Evolutionary conservation across 768 basidiomycete species (phyloP).

Genomic region (Tylopilus rubrobrunneus): DNA sequence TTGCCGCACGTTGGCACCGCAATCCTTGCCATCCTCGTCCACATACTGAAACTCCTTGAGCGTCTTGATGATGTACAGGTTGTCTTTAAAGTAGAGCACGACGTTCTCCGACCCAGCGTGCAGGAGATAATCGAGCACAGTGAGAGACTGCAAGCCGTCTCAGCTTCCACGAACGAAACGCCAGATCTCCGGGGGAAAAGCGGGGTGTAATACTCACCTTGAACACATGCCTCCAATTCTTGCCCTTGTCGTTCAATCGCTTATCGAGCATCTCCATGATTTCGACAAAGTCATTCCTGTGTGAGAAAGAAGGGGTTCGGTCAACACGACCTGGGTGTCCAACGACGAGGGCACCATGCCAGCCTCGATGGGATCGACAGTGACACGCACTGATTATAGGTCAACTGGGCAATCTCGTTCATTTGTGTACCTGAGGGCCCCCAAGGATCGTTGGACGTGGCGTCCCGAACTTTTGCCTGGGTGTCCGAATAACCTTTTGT

Average conservation of each 20-base stretch:
- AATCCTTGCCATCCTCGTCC: constrained; percentile 94
- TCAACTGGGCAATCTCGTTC: constrained; percentile 97
- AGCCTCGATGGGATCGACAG: background rate
- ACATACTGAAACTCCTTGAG: constrained; percentile 97
- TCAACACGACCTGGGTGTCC: background rate
- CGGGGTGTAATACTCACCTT: constrained; percentile 55
- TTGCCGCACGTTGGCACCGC: constrained; percentile 96
- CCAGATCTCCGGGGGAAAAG: background rate
- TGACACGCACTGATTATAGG: constrained; percentile 84
- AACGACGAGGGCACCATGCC: background rate
- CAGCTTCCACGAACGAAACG: constrained; percentile 6
- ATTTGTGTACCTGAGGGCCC: constrained; percentile 97
- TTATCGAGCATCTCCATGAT: constrained; percentile 99
- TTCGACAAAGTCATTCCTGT: constrained; percentile 92
- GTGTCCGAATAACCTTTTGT: constrained; percentile 95
- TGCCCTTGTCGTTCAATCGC: constrained; percentile 96
- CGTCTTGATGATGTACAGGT: constrained; percentile 97
- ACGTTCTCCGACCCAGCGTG: constrained; percentile 98
- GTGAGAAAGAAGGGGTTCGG: background rate
- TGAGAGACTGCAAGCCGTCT: constrained; percentile 59
- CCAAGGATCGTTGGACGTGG: constrained; percentile 97
- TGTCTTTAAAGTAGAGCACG: constrained; percentile 97
- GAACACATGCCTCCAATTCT: constrained; percentile 99
- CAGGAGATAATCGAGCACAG: constrained; percentile 91
- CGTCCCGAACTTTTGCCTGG: constrained; percentile 93